Evolutionary conservation across 1,284 basidiomycete species (phyloP), one percentile per base, ranked within the genome.

Genomic region (Melampsora larici-populina): DNA sequence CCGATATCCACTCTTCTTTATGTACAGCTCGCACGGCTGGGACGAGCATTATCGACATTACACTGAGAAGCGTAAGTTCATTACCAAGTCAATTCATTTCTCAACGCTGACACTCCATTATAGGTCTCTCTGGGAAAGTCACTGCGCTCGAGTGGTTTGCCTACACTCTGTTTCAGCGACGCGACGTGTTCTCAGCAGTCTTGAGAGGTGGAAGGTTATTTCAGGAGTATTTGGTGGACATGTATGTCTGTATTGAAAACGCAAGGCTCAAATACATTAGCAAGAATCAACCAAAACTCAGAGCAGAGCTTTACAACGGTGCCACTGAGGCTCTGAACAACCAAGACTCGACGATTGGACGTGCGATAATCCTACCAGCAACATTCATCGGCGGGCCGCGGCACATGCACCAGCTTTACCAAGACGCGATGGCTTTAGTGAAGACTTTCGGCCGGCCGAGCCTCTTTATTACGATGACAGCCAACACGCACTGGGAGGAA

Each of bases 381-480:
- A 83, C 82, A 3, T 86, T 86, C 49, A 79, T 86, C 51, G 78
- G 85, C 0, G 84, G 84, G 11, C 84, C 84, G 0, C 76, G 78
- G 7, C 78, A 82, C 0, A 80, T 83, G 21, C 81, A 82, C 1
- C 81, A 85, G 40, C 84, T 85, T 58, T 82, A 84, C 58, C 80
- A 84, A 0, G n/a, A n/a, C n/a, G n/a, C n/a, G n/a, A 80, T 86
- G 4, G 83, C 83, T 1, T 81, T 86, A 79, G 85, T 84, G 0
- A 79, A 81, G 4, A 68, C 77, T 0, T 79, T 69, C 49, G 84
- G 84, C 5, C 78, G 73, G 17, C 85, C 85, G 0, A 84, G 83
- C 5, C 84, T 85, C 66, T 86, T 86, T 79, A 79, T 85, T 71
- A 86, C 84, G 0, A 82, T 85, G 81, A 85, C 84, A 0, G 85